Percentiles rank a stretch among this genome's conserved stretches.
Evolutionary conservation across 371 early-diverging fungal genomes (phyloP).

Genomic region (Rhizopus delemar): DNA sequence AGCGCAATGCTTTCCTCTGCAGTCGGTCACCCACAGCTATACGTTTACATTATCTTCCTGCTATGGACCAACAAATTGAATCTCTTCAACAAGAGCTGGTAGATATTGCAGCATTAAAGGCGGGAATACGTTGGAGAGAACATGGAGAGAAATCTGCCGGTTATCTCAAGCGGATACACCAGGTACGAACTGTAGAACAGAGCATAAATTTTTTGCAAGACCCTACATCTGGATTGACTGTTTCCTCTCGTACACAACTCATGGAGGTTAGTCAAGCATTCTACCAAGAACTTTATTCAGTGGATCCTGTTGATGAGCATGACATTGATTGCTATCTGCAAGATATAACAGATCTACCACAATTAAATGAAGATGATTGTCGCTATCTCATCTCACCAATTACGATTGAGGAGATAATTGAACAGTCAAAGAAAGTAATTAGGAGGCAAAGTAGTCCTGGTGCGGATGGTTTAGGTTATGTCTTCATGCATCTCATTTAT

Average conservation of each 20-base stretch:
- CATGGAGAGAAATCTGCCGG: conserved; percentile 5
- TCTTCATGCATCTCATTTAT: conserved; percentile 4
- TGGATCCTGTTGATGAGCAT: too few relatives aligned
- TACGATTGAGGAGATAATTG: not conserved
- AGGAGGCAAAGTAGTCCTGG: conserved; percentile 8
- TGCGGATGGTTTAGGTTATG: conserved; percentile 23
- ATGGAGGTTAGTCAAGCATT: too few relatives aligned
- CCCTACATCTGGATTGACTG: too few relatives aligned
- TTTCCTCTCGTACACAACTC: too few relatives aligned
- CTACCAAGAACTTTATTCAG: too few relatives aligned
- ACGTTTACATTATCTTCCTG: too few relatives aligned
- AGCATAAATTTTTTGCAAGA: too few relatives aligned
- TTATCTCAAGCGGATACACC: not conserved
- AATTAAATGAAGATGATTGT: not conserved
- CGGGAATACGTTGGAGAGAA: conserved; percentile 2
- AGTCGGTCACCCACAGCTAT: too few relatives aligned
- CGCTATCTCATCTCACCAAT: not conserved
- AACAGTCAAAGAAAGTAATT: not conserved
- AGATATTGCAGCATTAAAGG: not conserved
- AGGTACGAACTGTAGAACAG: too few relatives aligned
- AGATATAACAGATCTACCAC: not conserved
- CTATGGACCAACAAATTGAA: not conserved
- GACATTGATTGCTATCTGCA: too few relatives aligned
- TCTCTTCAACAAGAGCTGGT: not conserved
- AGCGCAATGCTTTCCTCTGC: too few relatives aligned